Evolutionary conservation across 2,329 filamentous ascomycete species (phyloP).

Genomic region (Atkinsonella hypoxylon): DNA sequence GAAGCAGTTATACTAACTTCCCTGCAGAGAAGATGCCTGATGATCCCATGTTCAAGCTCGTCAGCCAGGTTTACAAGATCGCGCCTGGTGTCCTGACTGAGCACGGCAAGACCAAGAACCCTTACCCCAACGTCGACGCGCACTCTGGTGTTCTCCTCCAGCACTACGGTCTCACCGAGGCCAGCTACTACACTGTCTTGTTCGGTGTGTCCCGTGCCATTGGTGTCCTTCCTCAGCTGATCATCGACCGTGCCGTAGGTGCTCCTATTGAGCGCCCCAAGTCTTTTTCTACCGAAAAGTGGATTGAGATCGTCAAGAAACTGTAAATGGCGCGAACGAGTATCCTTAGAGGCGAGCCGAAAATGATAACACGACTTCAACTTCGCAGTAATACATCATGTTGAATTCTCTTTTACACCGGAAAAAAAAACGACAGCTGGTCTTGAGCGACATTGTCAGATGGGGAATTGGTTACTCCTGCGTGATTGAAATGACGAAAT

Average conservation of each 20-base stretch:
- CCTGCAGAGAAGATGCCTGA: conserved; percentile 66
- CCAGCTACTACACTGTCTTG: conserved; percentile 99
- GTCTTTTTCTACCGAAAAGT: conserved; percentile 96
- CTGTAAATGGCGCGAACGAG: conserved; percentile 46
- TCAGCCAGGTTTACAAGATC: conserved; percentile 99
- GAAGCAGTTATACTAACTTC: conserved; percentile 13
- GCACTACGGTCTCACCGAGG: conserved; percentile 98
- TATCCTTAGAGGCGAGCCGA: neutral
- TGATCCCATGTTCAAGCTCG: conserved; percentile 99
- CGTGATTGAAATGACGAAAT: neutral
- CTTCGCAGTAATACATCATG: neutral
- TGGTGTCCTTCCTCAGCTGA: conserved; percentile 96
- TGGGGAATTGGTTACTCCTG: neutral
- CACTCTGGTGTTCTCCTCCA: conserved; percentile 98
- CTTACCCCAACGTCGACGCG: conserved; percentile 95
- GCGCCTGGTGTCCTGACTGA: conserved; percentile 93
- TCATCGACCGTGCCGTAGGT: conserved; percentile 96
- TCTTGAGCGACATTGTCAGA: neutral
- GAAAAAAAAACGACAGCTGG: neutral
- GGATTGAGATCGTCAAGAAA: conserved; percentile 86
- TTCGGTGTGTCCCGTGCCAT: conserved; percentile 98
- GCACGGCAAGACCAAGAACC: conserved; percentile 99
- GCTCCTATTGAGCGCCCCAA: conserved; percentile 97
- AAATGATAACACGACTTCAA: neutral
- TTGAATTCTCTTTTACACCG: neutral